phyloP scores from a whole-genome alignment of 495 filamentous ascomycete species.

The Talaromyces adpressus region DNA sequence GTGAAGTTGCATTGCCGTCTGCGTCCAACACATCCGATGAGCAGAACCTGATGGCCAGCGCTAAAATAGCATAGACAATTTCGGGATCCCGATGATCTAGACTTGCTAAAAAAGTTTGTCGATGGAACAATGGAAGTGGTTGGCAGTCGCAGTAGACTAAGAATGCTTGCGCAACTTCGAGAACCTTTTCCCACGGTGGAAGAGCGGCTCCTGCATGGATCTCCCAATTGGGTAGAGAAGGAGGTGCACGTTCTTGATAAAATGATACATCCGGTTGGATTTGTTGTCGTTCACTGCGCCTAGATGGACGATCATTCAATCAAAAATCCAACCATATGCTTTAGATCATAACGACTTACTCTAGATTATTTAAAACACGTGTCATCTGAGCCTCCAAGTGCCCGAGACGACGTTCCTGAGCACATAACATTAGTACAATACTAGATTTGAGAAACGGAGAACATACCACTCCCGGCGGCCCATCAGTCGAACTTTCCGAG shows the following conservation, averaged over 20 bases:
- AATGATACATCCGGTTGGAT: background rate
- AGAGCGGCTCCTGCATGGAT: constrained; percentile 10
- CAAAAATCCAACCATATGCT: background rate
- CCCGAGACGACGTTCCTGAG: constrained; percentile 34
- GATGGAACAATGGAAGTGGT: constrained; percentile 37
- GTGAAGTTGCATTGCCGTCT: background rate
- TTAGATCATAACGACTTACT: constrained; percentile 12
- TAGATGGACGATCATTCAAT: background rate
- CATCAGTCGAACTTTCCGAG: constrained; percentile 2
- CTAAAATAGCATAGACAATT: constrained; percentile 34
- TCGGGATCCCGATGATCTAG: constrained; percentile 30
- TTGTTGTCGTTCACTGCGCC: background rate
- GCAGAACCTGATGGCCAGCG: constrained; percentile 29
- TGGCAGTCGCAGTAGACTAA: constrained; percentile 40
- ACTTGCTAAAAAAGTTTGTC: constrained; percentile 27
- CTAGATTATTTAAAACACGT: constrained; percentile 26
- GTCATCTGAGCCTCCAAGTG: constrained; percentile 33
- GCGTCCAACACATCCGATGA: constrained; percentile 12
- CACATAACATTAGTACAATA: background rate
- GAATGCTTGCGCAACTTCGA: constrained; percentile 31
- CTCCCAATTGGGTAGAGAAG: background rate
- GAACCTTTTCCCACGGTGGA: constrained; percentile 35
- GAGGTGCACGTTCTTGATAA: background rate
- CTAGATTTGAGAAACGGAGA: background rate
- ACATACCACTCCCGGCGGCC: background rate